Percentiles rank a stretch among this genome's conserved stretches.
Evolutionary conservation across 2,329 filamentous ascomycete genomes (phyloP).

Genomic region (Diaporthe ilicicola): DNA sequence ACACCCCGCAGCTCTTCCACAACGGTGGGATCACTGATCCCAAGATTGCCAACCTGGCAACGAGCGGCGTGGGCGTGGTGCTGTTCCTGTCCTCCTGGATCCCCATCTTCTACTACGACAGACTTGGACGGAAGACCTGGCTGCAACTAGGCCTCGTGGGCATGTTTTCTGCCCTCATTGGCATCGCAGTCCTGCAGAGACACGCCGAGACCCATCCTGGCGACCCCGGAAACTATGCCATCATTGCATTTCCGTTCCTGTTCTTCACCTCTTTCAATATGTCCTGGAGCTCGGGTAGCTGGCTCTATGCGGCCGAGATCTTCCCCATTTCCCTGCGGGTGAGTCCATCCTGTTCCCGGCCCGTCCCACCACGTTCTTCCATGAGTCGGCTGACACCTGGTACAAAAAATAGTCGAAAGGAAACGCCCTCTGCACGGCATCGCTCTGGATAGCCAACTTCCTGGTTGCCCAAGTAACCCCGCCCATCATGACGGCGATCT

Average conservation of each 20-base stretch:
- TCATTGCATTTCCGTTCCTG: conserved; percentile 42
- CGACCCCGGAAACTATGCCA: conserved; percentile 39
- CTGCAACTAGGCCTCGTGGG: conserved; percentile 41
- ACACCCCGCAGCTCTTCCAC: conserved; percentile 39
- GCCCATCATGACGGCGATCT: conserved; percentile 39
- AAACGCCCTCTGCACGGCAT: conserved; percentile 40
- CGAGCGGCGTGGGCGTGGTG: conserved; percentile 41
- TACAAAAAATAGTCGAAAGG: conserved; percentile 39
- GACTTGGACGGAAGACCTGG: conserved; percentile 43
- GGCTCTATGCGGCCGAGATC: conserved; percentile 44
- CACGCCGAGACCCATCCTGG: conserved; percentile 40
- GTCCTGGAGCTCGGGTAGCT: conserved; percentile 43
- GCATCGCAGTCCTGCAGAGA: conserved; percentile 40
- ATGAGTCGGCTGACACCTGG: neutral
- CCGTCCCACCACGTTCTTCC: no score
- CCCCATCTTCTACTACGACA: conserved; percentile 43
- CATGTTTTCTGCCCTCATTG: conserved; percentile 40
- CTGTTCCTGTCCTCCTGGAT: conserved; percentile 43
- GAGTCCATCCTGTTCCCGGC: conserved; percentile 23
- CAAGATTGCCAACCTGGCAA: conserved; percentile 41
- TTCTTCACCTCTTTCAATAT: conserved; percentile 44
- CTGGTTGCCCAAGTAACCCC: conserved; percentile 37
- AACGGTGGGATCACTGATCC: conserved; percentile 63
- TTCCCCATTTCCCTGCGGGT: conserved; percentile 42
- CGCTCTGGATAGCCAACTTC: conserved; percentile 44